phyloP scores from a whole-genome alignment of 768 basidiomycete species.

The Scleroderma citrinum region DNA sequence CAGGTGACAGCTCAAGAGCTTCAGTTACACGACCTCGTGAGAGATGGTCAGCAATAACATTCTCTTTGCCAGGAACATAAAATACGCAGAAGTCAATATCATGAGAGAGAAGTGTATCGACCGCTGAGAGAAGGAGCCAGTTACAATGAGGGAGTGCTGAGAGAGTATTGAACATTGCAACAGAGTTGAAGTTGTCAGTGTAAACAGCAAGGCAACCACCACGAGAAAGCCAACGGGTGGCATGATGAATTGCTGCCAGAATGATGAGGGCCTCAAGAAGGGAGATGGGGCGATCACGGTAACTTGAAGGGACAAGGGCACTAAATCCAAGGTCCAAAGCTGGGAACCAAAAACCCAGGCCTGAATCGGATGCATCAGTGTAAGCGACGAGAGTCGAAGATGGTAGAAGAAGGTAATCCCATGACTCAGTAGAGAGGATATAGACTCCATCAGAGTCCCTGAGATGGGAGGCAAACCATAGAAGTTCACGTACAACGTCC shows the following conservation, averaged over 20 bases:
- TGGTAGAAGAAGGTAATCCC: conserved; percentile 4
- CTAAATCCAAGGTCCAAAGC: conserved; percentile 15
- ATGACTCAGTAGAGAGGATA: conserved; percentile 12
- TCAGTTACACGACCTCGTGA: conserved; percentile 14
- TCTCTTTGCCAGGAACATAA: conserved; percentile 18
- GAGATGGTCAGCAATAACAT: conserved; percentile 22
- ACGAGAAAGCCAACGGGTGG: too few relatives aligned
- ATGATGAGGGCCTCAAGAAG: conserved; percentile 23
- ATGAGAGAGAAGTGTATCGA: conserved; percentile 5
- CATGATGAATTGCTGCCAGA: conserved; percentile 11
- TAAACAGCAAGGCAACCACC: conserved; percentile 10
- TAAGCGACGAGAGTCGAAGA: background rate
- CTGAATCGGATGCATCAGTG: conserved; percentile 21
- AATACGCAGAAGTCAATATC: conserved; percentile 18
- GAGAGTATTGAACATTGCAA: conserved; percentile 28
- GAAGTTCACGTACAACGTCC: background rate
- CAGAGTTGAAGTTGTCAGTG: conserved; percentile 30
- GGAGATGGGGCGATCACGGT: conserved; percentile 14
- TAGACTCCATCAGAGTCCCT: conserved; percentile 12
- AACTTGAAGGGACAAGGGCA: background rate
- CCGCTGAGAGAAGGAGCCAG: conserved; percentile 8
- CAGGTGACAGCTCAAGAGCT: conserved; percentile 3
- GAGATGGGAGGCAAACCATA: conserved; percentile 29
- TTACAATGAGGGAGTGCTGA: conserved; percentile 10
- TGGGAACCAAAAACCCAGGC: conserved; percentile 23